phyloP scores from a whole-genome alignment of 163 green algal species.

The Chloromonas sp. region DNA sequence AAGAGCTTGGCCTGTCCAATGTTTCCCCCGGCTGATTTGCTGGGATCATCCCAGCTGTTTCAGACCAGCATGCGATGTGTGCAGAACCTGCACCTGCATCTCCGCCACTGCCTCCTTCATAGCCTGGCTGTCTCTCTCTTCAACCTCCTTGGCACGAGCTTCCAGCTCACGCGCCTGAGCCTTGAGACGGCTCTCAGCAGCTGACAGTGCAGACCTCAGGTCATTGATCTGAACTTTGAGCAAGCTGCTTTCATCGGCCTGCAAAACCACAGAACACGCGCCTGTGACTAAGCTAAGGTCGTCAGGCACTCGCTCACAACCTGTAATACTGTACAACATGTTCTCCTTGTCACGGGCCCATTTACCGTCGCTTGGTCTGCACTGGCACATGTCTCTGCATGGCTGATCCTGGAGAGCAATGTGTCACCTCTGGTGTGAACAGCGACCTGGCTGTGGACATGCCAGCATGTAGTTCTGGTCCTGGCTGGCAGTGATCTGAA shows the following conservation, averaged over 20 bases:
- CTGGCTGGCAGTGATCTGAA: too few species aligned
- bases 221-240: not conserved
- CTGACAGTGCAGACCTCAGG: not conserved
- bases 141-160: not conserved
- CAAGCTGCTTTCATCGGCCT: slow-evolving; percentile 5
- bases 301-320: not conserved
- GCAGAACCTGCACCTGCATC: not conserved
- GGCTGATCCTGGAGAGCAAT: too few species aligned
- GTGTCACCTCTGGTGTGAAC: too few species aligned
- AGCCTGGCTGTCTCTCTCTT: not conserved
- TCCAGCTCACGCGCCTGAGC: not conserved
- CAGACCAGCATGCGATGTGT: not conserved
- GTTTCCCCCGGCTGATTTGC: too few species aligned
- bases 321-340: too few species aligned
- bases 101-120: not conserved
- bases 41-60: too few species aligned
- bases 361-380: too few species aligned
- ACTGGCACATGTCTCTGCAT: too few species aligned
- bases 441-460: too few species aligned
- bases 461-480: too few species aligned
- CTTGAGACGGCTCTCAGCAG: not conserved
- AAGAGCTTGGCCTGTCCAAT: too few species aligned
- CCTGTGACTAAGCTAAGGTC: not conserved
- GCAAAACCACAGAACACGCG: not conserved
- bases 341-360: too few species aligned